phyloP scores from a whole-genome alignment of 139 green algal species.

The Volvox africanus region DNA sequence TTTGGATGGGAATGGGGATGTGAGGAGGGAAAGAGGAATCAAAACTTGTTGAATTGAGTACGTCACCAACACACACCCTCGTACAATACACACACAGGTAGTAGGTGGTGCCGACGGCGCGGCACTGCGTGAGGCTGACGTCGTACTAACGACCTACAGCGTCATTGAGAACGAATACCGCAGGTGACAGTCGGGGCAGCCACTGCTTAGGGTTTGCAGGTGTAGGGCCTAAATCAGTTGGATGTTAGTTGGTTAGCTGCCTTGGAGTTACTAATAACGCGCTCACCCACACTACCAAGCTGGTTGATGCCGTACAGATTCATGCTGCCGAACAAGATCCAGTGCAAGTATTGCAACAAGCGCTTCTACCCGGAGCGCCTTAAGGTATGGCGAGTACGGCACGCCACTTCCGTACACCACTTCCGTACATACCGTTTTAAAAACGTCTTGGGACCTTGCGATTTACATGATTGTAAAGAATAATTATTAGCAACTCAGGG shows the following conservation, averaged over 20 bases:
- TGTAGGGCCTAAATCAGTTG: background rate
- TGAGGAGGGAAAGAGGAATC: too few relatives aligned
- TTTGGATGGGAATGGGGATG: too few relatives aligned
- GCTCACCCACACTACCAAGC: too few relatives aligned
- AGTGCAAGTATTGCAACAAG: slow-evolving; percentile 88
- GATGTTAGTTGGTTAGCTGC: background rate
- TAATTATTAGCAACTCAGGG: background rate
- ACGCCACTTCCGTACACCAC: background rate
- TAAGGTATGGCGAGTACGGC: slow-evolving; percentile 46
- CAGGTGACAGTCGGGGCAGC: slow-evolving; percentile 49
- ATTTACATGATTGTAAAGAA: too few relatives aligned
- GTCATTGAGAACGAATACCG: slow-evolving; percentile 91
- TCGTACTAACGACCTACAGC: slow-evolving; percentile 95
- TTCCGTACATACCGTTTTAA: too few relatives aligned
- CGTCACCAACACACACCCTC: too few relatives aligned
- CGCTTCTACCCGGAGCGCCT: slow-evolving; percentile 86
- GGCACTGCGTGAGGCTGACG: slow-evolving; percentile 77
- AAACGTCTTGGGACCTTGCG: too few relatives aligned
- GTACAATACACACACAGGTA: background rate
- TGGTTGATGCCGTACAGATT: slow-evolving; percentile 18
- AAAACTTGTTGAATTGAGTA: too few relatives aligned
- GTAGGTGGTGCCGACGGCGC: slow-evolving; percentile 46
- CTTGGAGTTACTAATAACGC: background rate
- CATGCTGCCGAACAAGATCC: slow-evolving; percentile 77
- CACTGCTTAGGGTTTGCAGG: background rate